Evolutionary conservation across 2,329 filamentous ascomycete genomes (phyloP), one percentile per base, ranked within the genome.

Genomic region (Ophiostoma novo-ulmi): DNA sequence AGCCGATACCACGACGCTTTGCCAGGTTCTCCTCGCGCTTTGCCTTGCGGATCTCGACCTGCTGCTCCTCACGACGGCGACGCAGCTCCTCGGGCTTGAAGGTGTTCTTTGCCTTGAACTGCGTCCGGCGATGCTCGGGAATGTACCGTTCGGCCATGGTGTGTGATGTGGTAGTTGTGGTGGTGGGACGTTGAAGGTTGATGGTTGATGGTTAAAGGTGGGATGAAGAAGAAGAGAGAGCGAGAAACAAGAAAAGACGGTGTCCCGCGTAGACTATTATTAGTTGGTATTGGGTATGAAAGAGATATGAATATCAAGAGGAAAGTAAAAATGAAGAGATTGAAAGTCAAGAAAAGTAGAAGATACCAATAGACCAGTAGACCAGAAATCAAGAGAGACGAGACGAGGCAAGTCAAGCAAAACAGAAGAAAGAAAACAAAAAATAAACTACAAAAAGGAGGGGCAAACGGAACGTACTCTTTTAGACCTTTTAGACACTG

Each of bases 81-180:
- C 95, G 93, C 75, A 99, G 90, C 85, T 99, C 95, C 81, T 99
- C 95, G 77, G 94, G 94, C 89, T 97, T 97, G 87, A 99, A 98
- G 78, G 93, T 93, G 83, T 92, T 94, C 88, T 97, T 97, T 70
- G 95, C 95, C 91, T 99, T 99, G 90, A 97, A 99, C 85, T 97
- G 94, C 75, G 93, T 97, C 80, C 95, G 94, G 82, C 95, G 93
- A 86, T 99, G 95, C 85, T 99, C 95, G 81, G 95, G 95, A 79
- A 99, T 99, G 85, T 97, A 99, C 79, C 95, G 92, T 82, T 99
- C 95, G 82, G 95, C 91, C 95, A 99, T 99, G 84, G 77, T 89
- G 61, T 81, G 80, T 80, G 48, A 17, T 64, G 63, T 65, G 31
- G 38, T 22, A 75, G 75, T 44, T 73, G 48, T 17, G 1, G 61